Base-by-base conservation (phyloP, 2,329 filamentous ascomycete species). In the Fusarium xyrophilum region DNA sequence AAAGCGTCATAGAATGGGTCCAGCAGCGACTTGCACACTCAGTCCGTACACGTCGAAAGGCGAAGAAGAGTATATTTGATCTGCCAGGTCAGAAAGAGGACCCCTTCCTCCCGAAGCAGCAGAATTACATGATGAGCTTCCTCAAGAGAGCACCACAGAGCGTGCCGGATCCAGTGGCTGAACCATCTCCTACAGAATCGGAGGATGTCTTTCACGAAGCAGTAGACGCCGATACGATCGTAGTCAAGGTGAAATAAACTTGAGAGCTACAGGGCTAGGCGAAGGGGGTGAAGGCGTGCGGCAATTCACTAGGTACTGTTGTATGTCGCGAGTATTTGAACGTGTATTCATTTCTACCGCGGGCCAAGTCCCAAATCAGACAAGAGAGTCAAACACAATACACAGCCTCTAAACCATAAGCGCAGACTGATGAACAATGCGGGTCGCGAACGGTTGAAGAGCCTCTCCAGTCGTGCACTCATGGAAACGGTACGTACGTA, bases 1-100 rank as follows among this genome's bases (percentile, higher is more conserved):
- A 97, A 78, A 88, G 89, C 56, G 84, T 85, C 14, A 83, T 97
- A 39, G 91, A 96, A 72, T 85, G 89, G 60, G 80, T 97, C n/a
- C 85, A 89, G 61, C 88, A 91, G 73, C 87, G 94, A 57, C 82
- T 97, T 17, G 80, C 88, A 47, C 89, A 91, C 75, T 85, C 87
- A 5, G 89, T 95, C 48, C 85, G 93, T 50, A 91, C 91, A 14
- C 86, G 85, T 69, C 83, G 82, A 46, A 84, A 81, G 51, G 82
- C 82, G 14, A 87, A 84, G 73, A 82, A 81, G 61, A 84, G 81
- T 68, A 82, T 87, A 7, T 87, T 85, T 68, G 83, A 83, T 30
- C 27, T 79, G 7, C 72, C 63, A 7, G 65, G 63, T 48, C 77
- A 63, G 68, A 75, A 60, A 69, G 77, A 82, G 53, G 80, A 84